These are phyloP conservation scores for Penicillium dipodomyicola DNA, from an alignment of 495 filamentous ascomycete species.

Conservation along the genomic window DNA sequence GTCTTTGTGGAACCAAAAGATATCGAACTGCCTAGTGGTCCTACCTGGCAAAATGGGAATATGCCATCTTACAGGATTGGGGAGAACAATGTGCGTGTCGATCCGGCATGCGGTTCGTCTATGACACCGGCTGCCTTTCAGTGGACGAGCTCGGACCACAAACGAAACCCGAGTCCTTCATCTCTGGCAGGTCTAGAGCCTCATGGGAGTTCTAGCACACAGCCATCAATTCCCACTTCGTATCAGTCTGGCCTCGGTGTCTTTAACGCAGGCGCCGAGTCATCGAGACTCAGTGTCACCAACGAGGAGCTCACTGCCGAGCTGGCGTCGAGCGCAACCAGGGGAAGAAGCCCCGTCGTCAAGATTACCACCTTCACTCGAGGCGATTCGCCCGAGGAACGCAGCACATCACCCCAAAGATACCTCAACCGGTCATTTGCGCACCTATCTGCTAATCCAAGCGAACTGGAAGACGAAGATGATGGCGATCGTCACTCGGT, in stretches of 20 bases:
- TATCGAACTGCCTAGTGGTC: conserved; percentile 19
- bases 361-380: conserved; percentile 45
- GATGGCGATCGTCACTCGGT: conserved; percentile 21
- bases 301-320: conserved; percentile 22
- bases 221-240: not conserved
- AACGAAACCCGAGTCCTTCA: conserved; percentile 14
- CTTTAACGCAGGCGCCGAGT: conserved; percentile 9
- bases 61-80: conserved; percentile 8
- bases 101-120: conserved; percentile 11
- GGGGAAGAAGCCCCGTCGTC: conserved; percentile 46
- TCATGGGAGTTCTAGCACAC: not conserved
- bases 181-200: not conserved
- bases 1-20: conserved; percentile 20
- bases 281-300: conserved; percentile 22
- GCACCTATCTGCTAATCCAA: conserved; percentile 40
- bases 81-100: not conserved
- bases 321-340: conserved; percentile 22
- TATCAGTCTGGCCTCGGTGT: conserved; percentile 13
- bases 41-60: conserved; percentile 12
- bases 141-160: conserved; percentile 16
- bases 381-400: conserved; percentile 49
- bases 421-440: conserved; percentile 38
- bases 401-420: conserved; percentile 22
- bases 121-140: conserved; percentile 13
- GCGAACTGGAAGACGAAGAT: conserved; percentile 33